Percentiles rank a stretch among this genome's conserved stretches.
These are phyloP conservation scores for Eimeria sp. DNA, from an alignment of 169 alveolate genomes.

Conservation along the genomic window DNA sequence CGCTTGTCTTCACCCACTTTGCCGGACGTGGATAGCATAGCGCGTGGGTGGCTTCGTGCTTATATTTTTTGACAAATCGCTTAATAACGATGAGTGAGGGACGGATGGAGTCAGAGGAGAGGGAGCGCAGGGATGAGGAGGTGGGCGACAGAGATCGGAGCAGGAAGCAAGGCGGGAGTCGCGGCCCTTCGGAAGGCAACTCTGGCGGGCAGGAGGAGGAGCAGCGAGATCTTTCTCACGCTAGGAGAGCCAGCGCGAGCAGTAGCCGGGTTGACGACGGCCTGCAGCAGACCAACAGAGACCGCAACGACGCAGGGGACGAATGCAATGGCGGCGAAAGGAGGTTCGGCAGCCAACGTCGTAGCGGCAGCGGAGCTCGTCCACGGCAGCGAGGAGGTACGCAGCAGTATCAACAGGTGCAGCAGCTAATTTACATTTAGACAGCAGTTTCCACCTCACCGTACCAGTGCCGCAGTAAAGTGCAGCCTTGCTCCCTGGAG, in stretches of 20 bases:
- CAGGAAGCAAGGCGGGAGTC: constrained; percentile 67
- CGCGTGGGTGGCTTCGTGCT: constrained; percentile 45
- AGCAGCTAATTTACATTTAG: constrained; percentile 69
- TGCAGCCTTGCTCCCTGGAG: constrained; percentile 70
- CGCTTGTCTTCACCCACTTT: constrained; percentile 48
- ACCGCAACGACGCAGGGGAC: constrained; percentile 73
- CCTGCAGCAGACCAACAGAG: constrained; percentile 73
- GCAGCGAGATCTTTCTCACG: constrained; percentile 55
- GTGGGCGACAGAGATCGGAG: constrained; percentile 65
- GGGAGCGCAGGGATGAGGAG: constrained; percentile 75
- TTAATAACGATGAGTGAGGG: constrained; percentile 70
- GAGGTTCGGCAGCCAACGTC: constrained; percentile 79
- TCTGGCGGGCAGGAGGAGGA: constrained; percentile 71
- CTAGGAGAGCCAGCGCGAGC: constrained; percentile 69
- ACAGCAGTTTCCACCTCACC: constrained; percentile 63
- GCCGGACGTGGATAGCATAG: constrained; percentile 19
- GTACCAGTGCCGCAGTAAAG: constrained; percentile 73
- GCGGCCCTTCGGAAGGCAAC: constrained; percentile 62
- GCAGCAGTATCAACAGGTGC: constrained; percentile 79
- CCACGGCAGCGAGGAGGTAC: constrained; percentile 82
- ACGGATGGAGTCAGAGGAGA: constrained; percentile 78
- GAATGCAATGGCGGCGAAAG: constrained; percentile 79
- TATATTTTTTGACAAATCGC: constrained; percentile 17
- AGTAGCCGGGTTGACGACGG: constrained; percentile 70
- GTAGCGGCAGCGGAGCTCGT: constrained; percentile 80